These are phyloP conservation scores for Phytophthora tubulina DNA, from an alignment of 352 stramenopile genomes.

Conservation along the genomic window DNA sequence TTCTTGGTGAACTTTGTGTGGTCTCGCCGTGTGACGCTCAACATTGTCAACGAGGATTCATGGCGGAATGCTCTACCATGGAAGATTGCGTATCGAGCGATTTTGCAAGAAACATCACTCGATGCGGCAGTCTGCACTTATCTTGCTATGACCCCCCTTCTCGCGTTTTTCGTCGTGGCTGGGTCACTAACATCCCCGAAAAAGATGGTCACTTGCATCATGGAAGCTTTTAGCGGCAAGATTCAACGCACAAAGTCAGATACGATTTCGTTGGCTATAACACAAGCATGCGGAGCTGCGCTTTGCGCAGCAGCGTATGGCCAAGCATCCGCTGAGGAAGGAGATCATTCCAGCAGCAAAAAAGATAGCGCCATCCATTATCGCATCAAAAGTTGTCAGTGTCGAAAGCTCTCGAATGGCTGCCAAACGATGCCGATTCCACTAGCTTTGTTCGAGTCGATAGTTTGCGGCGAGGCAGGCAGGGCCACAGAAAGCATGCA, in stretches of 20 bases:
- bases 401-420: slow-evolving; percentile 22
- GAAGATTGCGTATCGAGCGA: slow-evolving; percentile 44
- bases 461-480: slow-evolving; percentile 28
- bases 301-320: slow-evolving; percentile 47
- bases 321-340: slow-evolving; percentile 26
- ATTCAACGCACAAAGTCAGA: slow-evolving; percentile 43
- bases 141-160: slow-evolving; percentile 50
- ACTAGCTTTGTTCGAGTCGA: slow-evolving; percentile 42
- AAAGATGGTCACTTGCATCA: slow-evolving; percentile 49
- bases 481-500: slow-evolving; percentile 27
- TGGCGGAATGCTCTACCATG: slow-evolving; percentile 58
- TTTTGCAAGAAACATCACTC: slow-evolving; percentile 43
- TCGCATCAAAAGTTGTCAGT: slow-evolving; percentile 34
- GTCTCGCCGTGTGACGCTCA: slow-evolving; percentile 49
- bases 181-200: slow-evolving; percentile 46
- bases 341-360: not conserved
- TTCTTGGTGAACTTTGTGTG: slow-evolving; percentile 62
- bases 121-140: slow-evolving; percentile 43
- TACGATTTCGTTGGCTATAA: slow-evolving; percentile 36
- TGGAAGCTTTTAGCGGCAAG: slow-evolving; percentile 52
- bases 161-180: slow-evolving; percentile 53
- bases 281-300: slow-evolving; percentile 47
- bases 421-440: slow-evolving; percentile 39
- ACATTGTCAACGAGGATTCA: slow-evolving; percentile 41
- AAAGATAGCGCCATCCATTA: slow-evolving; percentile 7